Evolutionary conservation across 768 basidiomycete genomes (phyloP).

Genomic region (Lanmaoa pseudosensibilis): DNA sequence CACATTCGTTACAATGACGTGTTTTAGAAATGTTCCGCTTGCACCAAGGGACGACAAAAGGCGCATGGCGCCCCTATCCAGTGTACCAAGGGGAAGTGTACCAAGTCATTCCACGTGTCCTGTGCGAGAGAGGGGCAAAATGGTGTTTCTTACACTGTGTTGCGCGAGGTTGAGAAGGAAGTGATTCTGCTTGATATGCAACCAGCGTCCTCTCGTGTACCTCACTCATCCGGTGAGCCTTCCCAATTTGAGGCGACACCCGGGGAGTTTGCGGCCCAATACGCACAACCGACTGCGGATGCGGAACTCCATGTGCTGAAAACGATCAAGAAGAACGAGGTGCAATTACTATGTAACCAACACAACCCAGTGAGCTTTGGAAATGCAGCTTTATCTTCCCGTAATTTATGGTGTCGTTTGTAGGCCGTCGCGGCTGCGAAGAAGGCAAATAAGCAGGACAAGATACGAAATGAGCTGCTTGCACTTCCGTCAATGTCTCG

Average conservation of each 20-base stretch:
- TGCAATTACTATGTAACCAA: conserved; percentile 77
- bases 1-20: background rate
- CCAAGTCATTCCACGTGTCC: conserved; percentile 89
- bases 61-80: conserved; percentile 83
- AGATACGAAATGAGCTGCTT: conserved; percentile 67
- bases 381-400: background rate
- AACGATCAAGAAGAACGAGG: conserved; percentile 68
- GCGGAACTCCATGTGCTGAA: conserved; percentile 47
- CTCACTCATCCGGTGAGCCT: conserved; percentile 4
- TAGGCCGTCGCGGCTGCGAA: conserved; percentile 76
- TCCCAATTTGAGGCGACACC: background rate
- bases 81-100: conserved; percentile 92
- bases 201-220: conserved; percentile 5
- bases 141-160: conserved; percentile 58
- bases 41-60: conserved; percentile 65
- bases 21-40: conserved; percentile 86
- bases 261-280: background rate
- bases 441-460: conserved; percentile 72
- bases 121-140: conserved; percentile 66
- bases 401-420: background rate
- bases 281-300: conserved; percentile 2
- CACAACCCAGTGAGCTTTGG: conserved; percentile 81
- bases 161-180: conserved; percentile 79
- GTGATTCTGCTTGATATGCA: conserved; percentile 60
- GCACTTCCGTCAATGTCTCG: conserved; percentile 68